Conservation (phyloP, 352 stramenopile genomes). For the Phytophthora uliginosa region DNA sequence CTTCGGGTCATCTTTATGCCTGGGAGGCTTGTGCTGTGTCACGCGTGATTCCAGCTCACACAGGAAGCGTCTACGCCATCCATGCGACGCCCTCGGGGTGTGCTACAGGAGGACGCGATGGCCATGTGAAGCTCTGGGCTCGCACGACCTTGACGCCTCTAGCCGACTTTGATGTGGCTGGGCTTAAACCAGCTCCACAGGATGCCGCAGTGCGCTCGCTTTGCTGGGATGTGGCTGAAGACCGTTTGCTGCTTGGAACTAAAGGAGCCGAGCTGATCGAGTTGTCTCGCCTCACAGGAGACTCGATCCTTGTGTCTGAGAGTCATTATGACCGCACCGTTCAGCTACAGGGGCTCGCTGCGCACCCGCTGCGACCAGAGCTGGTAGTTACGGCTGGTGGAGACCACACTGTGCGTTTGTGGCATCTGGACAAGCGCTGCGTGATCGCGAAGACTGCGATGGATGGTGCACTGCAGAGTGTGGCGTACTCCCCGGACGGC, state of each 20-base stretch:
- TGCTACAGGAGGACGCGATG: slow-evolving; percentile 70
- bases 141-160: slow-evolving; percentile 50
- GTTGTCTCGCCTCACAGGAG: slow-evolving; percentile 69
- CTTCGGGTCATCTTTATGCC: slow-evolving; percentile 75
- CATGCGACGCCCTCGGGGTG: slow-evolving; percentile 64
- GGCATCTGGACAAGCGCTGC: slow-evolving; percentile 63
- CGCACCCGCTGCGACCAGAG: slow-evolving; percentile 57
- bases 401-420: slow-evolving; percentile 77
- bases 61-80: slow-evolving; percentile 73
- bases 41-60: slow-evolving; percentile 71
- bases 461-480: slow-evolving; percentile 65
- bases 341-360: slow-evolving; percentile 59
- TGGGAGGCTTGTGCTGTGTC: slow-evolving; percentile 76
- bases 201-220: slow-evolving; percentile 62
- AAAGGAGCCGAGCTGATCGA: slow-evolving; percentile 78
- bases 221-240: slow-evolving; percentile 76
- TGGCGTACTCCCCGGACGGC: slow-evolving; percentile 72
- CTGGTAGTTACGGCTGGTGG: slow-evolving; percentile 77
- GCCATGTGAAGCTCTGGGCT: slow-evolving; percentile 82
- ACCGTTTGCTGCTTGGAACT: slow-evolving; percentile 75
- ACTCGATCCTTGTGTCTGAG: slow-evolving; percentile 74
- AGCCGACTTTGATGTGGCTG: slow-evolving; percentile 70
- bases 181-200: slow-evolving; percentile 60
- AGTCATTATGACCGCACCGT: slow-evolving; percentile 58
- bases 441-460: slow-evolving; percentile 69